Base-by-base conservation (phyloP, 805 yeast species). In the Ogataea ramenticola region DNA sequence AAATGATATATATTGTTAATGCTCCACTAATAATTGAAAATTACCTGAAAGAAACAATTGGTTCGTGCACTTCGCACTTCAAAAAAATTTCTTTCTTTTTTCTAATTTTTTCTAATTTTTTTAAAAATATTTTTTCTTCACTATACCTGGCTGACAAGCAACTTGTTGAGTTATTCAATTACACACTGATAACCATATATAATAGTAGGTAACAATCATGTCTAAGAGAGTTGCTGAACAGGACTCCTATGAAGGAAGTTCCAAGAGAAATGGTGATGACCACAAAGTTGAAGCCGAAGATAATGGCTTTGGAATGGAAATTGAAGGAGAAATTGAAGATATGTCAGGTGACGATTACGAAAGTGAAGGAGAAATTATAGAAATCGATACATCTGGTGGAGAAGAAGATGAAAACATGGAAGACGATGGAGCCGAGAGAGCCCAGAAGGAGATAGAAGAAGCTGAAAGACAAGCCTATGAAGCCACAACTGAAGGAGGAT, bases 291-390 rank as follows among this genome's bases (percentile, higher is more conserved):
- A 29, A 9, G 12, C 9, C 16, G 53, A 50, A 15, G 71, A 57
- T 20, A 55, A 63, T 4, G 81, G 80, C 49, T 65, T 70, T 30
- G 82, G 79, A 17, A 77, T 82, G 77, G 95, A 91, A 24, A 54
- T 61, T 44, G 66, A 61, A 50, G 66, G 66, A 44, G 96, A 84
- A 52, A 85, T 84, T 62, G 97, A 89, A 62, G 93, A 85, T 58
- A 81, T 86, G 36, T 83, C 81, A 54, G 96, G 96, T 48, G 96
- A 87, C 59, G 96, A 90, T 57, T 88, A 82, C 52, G 96, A 88
- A 55, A 86, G 91, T 67, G 95, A 87, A 54, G 96, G 86, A 43
- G 95, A 85, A 60, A 85, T 86, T 47, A 84, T 87, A 37, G 95
- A 87, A 57, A 70, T 86, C 11, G 96, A 86, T 54, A 67, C 73